Conservation (phyloP, 164 flowering plant species). For the Umbilicus rupestris region DNA sequence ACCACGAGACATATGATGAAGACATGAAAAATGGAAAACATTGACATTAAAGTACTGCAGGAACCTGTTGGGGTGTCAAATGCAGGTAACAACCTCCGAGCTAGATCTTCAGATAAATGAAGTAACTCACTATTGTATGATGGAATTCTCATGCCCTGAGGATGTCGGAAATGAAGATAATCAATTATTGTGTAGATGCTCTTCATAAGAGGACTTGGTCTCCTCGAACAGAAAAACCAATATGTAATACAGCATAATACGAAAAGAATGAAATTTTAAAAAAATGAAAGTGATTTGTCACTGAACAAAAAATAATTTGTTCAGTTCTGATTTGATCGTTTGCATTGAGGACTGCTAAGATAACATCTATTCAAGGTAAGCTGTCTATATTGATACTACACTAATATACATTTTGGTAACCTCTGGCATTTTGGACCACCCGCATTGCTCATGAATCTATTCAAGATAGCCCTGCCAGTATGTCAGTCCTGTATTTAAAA, state of each 20-base stretch:
- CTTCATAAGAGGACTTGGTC: not conserved
- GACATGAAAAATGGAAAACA: not conserved
- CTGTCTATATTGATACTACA: not conserved
- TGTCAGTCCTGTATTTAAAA: not conserved
- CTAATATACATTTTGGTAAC: not conserved
- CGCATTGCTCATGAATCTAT: no score
- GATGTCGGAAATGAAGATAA: not conserved
- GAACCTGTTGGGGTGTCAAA: conserved; percentile 98
- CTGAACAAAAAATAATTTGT: not conserved
- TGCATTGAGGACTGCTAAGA: not conserved
- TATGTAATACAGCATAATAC: not conserved
- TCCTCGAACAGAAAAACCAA: not conserved
- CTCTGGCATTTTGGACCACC: no score
- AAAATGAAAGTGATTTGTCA: not conserved
- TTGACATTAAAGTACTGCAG: not conserved
- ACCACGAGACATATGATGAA: not conserved
- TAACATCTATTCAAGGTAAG: not conserved
- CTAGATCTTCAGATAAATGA: conserved; percentile 79
- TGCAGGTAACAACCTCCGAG: conserved; percentile 78
- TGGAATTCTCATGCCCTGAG: conserved; percentile 87
- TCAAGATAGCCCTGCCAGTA: not conserved
- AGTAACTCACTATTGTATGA: conserved; percentile 74
- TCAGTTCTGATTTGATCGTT: not conserved
- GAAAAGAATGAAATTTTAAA: no score
- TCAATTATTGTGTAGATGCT: not conserved